These are phyloP conservation scores for Naganishia antarctica DNA, from an alignment of 768 basidiomycete genomes.

Conservation along the genomic window DNA sequence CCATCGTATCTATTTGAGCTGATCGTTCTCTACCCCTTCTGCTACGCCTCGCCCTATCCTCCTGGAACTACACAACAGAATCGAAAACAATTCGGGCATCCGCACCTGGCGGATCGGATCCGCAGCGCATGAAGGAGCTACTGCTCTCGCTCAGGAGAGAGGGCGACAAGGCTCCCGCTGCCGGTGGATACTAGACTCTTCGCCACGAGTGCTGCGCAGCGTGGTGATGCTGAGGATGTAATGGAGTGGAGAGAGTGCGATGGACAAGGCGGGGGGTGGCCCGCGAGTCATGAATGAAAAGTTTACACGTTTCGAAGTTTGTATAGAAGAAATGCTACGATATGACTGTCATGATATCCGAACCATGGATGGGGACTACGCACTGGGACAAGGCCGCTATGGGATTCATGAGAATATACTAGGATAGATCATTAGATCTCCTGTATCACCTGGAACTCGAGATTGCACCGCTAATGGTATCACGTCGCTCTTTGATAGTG, in stretches of 20 bases:
- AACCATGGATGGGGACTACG: no score
- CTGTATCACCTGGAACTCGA: no score
- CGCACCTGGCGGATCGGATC: slow-evolving; percentile 80
- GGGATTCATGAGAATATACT: no score
- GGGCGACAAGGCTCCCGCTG: slow-evolving; percentile 85
- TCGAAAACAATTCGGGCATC: slow-evolving; percentile 89
- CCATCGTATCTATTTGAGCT: no score
- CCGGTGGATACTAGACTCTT: slow-evolving; percentile 70
- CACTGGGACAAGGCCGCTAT: no score
- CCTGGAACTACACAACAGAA: slow-evolving; percentile 50
- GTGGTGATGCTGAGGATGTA: no score
- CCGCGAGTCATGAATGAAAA: background rate
- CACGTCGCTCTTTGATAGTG: no score
- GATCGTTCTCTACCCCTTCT: background rate
- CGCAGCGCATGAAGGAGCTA: slow-evolving; percentile 86
- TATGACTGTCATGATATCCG: background rate
- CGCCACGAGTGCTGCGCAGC: no score
- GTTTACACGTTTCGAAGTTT: background rate
- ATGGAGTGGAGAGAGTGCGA: no score
- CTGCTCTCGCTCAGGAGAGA: slow-evolving; percentile 81
- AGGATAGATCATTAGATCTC: no score
- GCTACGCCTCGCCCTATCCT: background rate
- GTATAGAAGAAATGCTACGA: background rate
- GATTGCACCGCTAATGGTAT: no score
- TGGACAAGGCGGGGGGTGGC: no score